Evolutionary conservation across 2,329 filamentous ascomycete species (phyloP).

Genomic region (Dactylellina sp.): DNA sequence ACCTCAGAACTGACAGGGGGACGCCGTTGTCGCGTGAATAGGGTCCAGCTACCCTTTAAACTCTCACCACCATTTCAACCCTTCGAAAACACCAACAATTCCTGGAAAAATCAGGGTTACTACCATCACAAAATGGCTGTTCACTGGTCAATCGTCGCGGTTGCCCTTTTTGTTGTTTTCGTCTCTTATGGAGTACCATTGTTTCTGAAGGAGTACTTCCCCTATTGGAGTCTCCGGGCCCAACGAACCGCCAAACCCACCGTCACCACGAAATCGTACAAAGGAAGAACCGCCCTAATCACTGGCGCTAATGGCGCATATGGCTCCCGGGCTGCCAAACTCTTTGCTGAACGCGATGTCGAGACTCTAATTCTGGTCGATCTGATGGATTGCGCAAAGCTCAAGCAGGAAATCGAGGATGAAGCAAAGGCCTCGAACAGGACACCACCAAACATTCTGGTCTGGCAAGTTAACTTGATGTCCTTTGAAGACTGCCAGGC

Average conservation of each 20-base stretch:
- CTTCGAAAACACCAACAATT: neutral
- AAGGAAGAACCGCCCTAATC: slow-evolving; percentile 62
- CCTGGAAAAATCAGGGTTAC: neutral
- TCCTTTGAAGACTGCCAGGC: slow-evolving; percentile 62
- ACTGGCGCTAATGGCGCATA: slow-evolving; percentile 61
- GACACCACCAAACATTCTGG: slow-evolving; percentile 61
- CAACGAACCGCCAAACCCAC: slow-evolving; percentile 63
- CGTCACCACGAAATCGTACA: slow-evolving; percentile 63
- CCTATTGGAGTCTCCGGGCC: slow-evolving; percentile 62
- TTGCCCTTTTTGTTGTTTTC: slow-evolving; percentile 55
- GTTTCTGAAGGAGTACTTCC: slow-evolving; percentile 63
- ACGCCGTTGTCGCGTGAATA: too few relatives aligned
- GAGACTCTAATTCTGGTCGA: slow-evolving; percentile 64
- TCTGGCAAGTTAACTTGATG: slow-evolving; percentile 64
- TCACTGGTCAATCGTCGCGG: slow-evolving; percentile 47
- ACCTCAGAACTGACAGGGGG: too few relatives aligned
- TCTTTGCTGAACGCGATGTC: slow-evolving; percentile 63
- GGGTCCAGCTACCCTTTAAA: too few relatives aligned
- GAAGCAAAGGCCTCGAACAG: slow-evolving; percentile 61
- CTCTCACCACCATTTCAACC: too few relatives aligned
- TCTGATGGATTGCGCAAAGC: slow-evolving; percentile 61
- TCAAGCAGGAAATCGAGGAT: slow-evolving; percentile 63
- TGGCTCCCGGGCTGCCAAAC: slow-evolving; percentile 63
- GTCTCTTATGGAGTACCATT: slow-evolving; percentile 62
- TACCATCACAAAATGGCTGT: slow-evolving; percentile 37